Conservation (phyloP, 2,329 filamentous ascomycete species). For the Aspergillus ustus region DNA sequence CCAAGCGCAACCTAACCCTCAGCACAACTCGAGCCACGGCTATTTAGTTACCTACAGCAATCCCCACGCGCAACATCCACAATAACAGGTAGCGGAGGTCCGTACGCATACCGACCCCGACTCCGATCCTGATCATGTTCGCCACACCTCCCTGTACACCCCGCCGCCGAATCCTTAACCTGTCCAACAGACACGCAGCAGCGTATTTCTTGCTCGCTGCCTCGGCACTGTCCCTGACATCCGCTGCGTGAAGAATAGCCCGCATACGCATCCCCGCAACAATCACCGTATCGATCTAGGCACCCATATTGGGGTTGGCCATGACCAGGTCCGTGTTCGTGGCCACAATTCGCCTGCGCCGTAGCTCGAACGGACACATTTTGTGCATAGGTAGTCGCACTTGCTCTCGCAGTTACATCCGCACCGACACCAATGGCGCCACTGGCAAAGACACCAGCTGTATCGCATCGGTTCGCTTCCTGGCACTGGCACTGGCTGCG, state of each 20-base stretch:
- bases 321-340: background rate
- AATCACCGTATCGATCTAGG: background rate
- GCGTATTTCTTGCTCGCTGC: constrained; percentile 2
- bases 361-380: constrained; percentile 2
- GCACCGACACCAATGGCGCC: background rate
- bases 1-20: background rate
- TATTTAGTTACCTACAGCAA: background rate
- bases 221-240: background rate
- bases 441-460: background rate
- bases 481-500: background rate
- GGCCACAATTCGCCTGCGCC: background rate
- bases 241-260: background rate
- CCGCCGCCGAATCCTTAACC: background rate
- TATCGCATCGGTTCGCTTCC: background rate
- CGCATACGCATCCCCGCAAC: background rate
- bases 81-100: constrained; percentile 20
- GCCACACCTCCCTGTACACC: background rate
- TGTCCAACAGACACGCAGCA: constrained; percentile 8
- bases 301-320: background rate
- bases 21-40: background rate
- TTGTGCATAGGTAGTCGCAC: background rate
- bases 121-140: background rate
- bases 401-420: background rate
- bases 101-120: constrained; percentile 15
- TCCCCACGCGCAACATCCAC: constrained; percentile 9